A percentile compares a stretch with the other conserved stretches of the same genome.
Conservation (phyloP, 2,329 filamentous ascomycete genomes). For the Alternaria atra region DNA sequence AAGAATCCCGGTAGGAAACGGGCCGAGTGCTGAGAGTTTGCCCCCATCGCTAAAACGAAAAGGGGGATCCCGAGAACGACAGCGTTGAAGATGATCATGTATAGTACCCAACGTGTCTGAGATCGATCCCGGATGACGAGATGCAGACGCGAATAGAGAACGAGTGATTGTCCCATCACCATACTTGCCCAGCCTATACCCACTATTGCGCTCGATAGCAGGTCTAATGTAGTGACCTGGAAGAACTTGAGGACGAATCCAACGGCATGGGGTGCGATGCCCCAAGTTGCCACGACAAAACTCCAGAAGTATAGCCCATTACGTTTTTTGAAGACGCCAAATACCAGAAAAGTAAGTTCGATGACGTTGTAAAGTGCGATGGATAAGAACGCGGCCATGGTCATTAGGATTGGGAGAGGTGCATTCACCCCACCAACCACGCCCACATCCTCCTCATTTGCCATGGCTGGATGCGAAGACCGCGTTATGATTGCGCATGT, state of each 20-base stretch:
- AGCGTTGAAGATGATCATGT: slow-evolving; percentile 64
- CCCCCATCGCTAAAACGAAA: slow-evolving; percentile 62
- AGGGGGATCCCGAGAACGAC: slow-evolving; percentile 46
- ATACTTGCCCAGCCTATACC: slow-evolving; percentile 61
- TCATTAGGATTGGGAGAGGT: slow-evolving; percentile 23
- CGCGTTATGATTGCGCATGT: neutral
- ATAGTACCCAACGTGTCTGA: slow-evolving; percentile 58
- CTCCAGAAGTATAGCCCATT: slow-evolving; percentile 59
- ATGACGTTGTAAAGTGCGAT: slow-evolving; percentile 45
- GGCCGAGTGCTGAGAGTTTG: slow-evolving; percentile 50
- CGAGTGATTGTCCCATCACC: slow-evolving; percentile 67
- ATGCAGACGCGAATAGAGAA: slow-evolving; percentile 69
- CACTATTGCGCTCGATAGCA: slow-evolving; percentile 19
- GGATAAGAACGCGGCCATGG: slow-evolving; percentile 29
- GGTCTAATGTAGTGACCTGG: slow-evolving; percentile 28
- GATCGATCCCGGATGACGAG: slow-evolving; percentile 56
- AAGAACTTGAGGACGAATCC: slow-evolving; percentile 56
- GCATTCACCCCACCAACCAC: slow-evolving; percentile 23
- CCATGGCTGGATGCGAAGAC: neutral
- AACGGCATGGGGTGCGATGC: slow-evolving; percentile 54
- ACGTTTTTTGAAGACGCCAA: slow-evolving; percentile 56
- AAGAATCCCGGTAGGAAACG: slow-evolving; percentile 43
- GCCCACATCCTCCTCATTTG: slow-evolving; percentile 13
- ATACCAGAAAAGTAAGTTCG: slow-evolving; percentile 36
- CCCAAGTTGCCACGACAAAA: slow-evolving; percentile 52